Base-by-base conservation (phyloP, 2,329 filamentous ascomycete species). In the Epichloe sibirici region DNA sequence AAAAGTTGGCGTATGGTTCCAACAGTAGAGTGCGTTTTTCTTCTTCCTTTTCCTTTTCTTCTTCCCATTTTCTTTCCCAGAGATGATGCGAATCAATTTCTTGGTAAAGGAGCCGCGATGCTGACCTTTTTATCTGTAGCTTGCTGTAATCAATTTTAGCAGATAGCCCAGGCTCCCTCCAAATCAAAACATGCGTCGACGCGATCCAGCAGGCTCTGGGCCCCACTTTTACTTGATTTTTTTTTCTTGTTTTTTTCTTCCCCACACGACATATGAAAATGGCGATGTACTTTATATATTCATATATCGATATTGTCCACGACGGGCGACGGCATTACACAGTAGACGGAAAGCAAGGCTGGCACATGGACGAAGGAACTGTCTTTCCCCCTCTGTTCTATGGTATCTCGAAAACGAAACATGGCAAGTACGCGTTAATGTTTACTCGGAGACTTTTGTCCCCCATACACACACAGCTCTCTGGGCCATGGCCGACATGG, bases 1-100 rank as follows among this genome's bases (percentile, higher is more conserved):
- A 79, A 56, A 82, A 78, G 59, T 68, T 85, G 53, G 81, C 81
- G 0, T 84, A 83, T 62, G 81, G 80, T 15, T 75, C 78, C 5
- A 83, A 82, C 59, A 83, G 75, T 59, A 70, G 76, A 62, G 80
- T 83, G 72, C 65, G 79, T 74, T 12, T 9, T 37, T 4, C 6
- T 25, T 12, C 15, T 23, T 28, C 12, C 9, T 38, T 21, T 21
- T 28, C 2, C 2, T n/a, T 13, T n/a, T 28, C 15, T 3, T 35
- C 17, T 38, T 28, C 2, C 25, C 2, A 8, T 35, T 8, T 21
- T 21, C 17, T 21, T 11, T 23, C 3, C 23, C 23, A 23, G 13
- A 8, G 44, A 21, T 31, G 28, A 46, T 45, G 28, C 44, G 34
- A 17, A 13, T 17, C 8, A 3, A 12, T 35, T 2, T 46, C 17